phyloP scores from a whole-genome alignment of 257 asterid species.

The Gardenia jasminoides region DNA sequence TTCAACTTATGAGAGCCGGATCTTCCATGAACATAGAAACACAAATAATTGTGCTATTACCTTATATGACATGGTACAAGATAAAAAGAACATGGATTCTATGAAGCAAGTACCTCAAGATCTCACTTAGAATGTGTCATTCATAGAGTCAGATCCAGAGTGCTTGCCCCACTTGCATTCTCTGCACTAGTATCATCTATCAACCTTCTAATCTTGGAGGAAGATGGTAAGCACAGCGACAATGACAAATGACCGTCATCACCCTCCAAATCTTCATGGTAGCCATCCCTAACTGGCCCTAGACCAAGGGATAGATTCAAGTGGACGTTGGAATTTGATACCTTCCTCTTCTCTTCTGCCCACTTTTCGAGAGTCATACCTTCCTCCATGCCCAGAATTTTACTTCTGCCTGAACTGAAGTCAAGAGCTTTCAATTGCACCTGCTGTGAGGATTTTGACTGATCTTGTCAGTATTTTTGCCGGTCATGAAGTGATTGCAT shows the following conservation, averaged over 20 bases:
- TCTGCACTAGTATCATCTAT: constrained; percentile 29
- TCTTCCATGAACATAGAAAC: background rate
- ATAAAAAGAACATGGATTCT: constrained; percentile 2
- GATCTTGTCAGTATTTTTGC: constrained; percentile 24
- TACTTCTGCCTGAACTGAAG: constrained; percentile 3
- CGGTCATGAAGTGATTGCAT: constrained; percentile 19
- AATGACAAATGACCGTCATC: constrained; percentile 38
- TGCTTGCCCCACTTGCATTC: constrained; percentile 60
- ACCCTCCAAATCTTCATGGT: constrained; percentile 22
- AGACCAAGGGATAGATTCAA: constrained; percentile 59
- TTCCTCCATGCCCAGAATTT: background rate
- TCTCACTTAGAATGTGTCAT: constrained; percentile 78
- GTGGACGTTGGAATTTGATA: constrained; percentile 33
- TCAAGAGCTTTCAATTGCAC: constrained; percentile 14
- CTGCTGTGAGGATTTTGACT: constrained; percentile 17
- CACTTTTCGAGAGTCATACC: constrained; percentile 10
- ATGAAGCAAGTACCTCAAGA: constrained; percentile 47
- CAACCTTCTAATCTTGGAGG: constrained; percentile 38
- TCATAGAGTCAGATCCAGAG: constrained; percentile 98
- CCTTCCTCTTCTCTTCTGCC: constrained; percentile 47
- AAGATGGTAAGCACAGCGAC: constrained; percentile 38
- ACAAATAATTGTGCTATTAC: constrained; percentile 7
- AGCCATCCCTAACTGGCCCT: constrained; percentile 19
- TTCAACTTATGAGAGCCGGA: too few species aligned
- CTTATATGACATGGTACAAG: constrained; percentile 5